A percentile compares a stretch with the other conserved stretches of the same genome.
Evolutionary conservation across 129 eudicot species (phyloP).

Genomic region (Flaveria ramosissima): DNA sequence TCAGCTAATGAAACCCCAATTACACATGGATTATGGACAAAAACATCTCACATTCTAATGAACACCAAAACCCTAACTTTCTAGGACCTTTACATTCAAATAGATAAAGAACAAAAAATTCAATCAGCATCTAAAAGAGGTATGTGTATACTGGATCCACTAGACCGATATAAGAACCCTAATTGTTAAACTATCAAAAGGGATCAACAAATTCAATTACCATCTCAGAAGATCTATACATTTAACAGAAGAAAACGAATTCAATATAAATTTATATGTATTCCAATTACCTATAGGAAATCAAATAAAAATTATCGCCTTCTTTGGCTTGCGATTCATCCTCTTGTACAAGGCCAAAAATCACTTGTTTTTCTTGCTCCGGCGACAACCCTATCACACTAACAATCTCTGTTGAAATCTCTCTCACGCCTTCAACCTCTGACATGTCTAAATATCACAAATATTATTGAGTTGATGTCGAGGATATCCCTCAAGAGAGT

Average conservation of each 20-base stretch:
- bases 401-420: conserved; percentile 21
- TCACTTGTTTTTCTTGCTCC: conserved; percentile 62
- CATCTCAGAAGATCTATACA: conserved; percentile 21
- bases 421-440: conserved; percentile 13
- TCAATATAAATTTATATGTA: conserved; percentile 17
- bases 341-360: conserved; percentile 49
- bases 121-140: conserved; percentile 12
- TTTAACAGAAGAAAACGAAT: conserved; percentile 13
- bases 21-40: conserved; percentile 4
- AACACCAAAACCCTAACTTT: conserved; percentile 21
- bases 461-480: conserved; percentile 27
- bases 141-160: conserved; percentile 9
- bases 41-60: not conserved
- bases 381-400: conserved; percentile 48
- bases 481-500: conserved; percentile 23
- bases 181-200: conserved; percentile 16
- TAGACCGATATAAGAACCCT: conserved; percentile 32
- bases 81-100: conserved; percentile 18
- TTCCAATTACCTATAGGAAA: conserved; percentile 56
- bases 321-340: conserved; percentile 66
- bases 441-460: conserved; percentile 28
- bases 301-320: conserved; percentile 71
- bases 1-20: conserved; percentile 3
- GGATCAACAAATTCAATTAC: conserved; percentile 20
- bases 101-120: conserved; percentile 3